Evolutionary conservation across 352 stramenopile species (phyloP), one percentile per base, ranked within the genome.

Genomic region (Globisporangium barbulae): DNA sequence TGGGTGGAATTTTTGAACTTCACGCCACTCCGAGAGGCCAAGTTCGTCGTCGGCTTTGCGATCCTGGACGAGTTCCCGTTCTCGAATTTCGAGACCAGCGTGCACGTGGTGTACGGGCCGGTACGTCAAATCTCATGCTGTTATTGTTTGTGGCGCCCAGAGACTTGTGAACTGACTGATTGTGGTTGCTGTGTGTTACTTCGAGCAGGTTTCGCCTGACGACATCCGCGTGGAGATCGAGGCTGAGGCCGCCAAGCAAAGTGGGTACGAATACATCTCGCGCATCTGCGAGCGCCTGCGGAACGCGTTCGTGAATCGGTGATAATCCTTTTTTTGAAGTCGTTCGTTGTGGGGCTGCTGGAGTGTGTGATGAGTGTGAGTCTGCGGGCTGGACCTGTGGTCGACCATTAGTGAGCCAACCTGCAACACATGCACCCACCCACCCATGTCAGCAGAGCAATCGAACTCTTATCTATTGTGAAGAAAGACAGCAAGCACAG

Each of bases 1-100:
- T 90, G 78, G 76, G 66, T 88, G 39, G 77, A 90, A 52, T 91
- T 93, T 52, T 57, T 88, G 31, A 82, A 83, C 53, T 90, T 90
- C 41, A 50, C 63, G 22, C 76, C 81, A 6, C 70, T 70, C 10
- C 49, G 25, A 52, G 44, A 50, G 57, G 8, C 50, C 60, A 44
- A 71, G 68, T 90, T 92, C 59, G 68, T 71, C 41, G 71, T 92
- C 4, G 83, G 83, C 0, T 83, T 88, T 47, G 73, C 64, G n/a
- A 64, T 90, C 9, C 58, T 75, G 22, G 65, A 75, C 12, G 64
- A 69, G 28, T 89, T 81, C 61, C 83, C 83, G 0, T 88, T 79
- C 57, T 82, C 74, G 6, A 72, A 79, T 48, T 78, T 74, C 37
- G 70, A 83, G n/a, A 73, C 69, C 17, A 48, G 56, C 41, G 67